Evolutionary conservation across 1,139 yeast genomes (phyloP).

Genomic region (Debaryomyces coudertii): DNA sequence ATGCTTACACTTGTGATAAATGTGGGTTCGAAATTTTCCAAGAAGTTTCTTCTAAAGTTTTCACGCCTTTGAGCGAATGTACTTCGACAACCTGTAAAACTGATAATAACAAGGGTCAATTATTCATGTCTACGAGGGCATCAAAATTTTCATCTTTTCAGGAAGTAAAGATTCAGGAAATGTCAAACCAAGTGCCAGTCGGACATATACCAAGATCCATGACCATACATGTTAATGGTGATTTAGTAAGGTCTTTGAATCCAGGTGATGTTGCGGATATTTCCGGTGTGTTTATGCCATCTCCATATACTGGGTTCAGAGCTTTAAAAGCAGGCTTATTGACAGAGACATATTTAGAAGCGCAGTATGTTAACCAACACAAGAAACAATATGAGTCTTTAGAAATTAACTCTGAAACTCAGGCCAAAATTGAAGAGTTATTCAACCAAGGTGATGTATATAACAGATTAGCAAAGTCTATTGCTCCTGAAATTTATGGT

Average conservation of each 20-base stretch:
- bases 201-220: slow-evolving; percentile 95
- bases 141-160: slow-evolving; percentile 94
- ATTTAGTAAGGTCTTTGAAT: slow-evolving; percentile 78
- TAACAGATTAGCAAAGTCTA: slow-evolving; percentile 78
- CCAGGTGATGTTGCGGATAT: slow-evolving; percentile 97
- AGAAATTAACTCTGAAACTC: slow-evolving; percentile 60
- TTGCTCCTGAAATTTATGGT: slow-evolving; percentile 98
- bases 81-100: slow-evolving; percentile 76
- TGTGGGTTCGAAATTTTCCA: slow-evolving; percentile 98
- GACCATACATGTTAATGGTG: slow-evolving; percentile 85
- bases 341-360: slow-evolving; percentile 92
- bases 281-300: slow-evolving; percentile 88
- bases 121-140: slow-evolving; percentile 93
- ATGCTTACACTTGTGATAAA: slow-evolving; percentile 95
- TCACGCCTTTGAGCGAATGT: slow-evolving; percentile 85
- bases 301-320: slow-evolving; percentile 93
- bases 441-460: slow-evolving; percentile 67
- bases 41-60: slow-evolving; percentile 83
- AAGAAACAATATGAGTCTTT: slow-evolving; percentile 81
- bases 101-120: slow-evolving; percentile 84
- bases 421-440: slow-evolving; percentile 56
- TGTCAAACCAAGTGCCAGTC: slow-evolving; percentile 95
- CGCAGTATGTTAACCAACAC: slow-evolving; percentile 83
- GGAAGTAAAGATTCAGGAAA: slow-evolving; percentile 91
- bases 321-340: slow-evolving; percentile 90